Percentiles rank a stretch among this genome's conserved stretches.
Evolutionary conservation across 768 basidiomycete genomes (phyloP).

Genomic region (Rhizopogon vinicolor): DNA sequence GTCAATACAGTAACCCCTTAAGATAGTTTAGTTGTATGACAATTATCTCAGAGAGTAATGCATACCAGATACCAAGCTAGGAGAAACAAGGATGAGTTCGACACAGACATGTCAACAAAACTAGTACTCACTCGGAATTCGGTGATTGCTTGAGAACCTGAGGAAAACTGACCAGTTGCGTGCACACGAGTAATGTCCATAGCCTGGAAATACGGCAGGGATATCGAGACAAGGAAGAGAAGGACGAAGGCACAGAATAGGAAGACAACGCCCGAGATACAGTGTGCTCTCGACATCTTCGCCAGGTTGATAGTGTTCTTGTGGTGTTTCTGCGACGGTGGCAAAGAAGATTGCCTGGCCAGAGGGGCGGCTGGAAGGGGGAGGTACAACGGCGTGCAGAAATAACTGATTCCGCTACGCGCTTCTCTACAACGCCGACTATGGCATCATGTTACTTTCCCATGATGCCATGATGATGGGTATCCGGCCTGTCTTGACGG

Average conservation of each 20-base stretch:
- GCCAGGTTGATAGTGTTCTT: not conserved
- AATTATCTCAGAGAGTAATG: not conserved
- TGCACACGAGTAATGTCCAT: constrained; percentile 63
- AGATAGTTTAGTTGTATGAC: constrained; percentile 5
- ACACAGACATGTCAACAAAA: constrained; percentile 1
- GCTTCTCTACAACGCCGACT: too few species aligned
- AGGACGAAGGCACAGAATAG: constrained; percentile 61
- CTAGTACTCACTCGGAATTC: constrained; percentile 49
- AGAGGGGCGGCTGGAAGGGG: not conserved
- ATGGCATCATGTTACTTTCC: too few species aligned
- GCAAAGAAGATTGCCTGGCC: not conserved
- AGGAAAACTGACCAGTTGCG: constrained; percentile 29
- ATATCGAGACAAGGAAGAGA: constrained; percentile 64
- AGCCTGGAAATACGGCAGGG: constrained; percentile 62
- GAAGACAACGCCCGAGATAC: constrained; percentile 55
- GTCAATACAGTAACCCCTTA: constrained; percentile 62
- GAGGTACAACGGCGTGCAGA: not conserved
- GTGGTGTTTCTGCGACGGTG: not conserved
- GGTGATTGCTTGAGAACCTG: constrained; percentile 27
- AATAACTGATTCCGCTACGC: not conserved
- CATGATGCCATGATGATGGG: too few species aligned
- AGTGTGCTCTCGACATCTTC: constrained; percentile 46
- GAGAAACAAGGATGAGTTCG: constrained; percentile 1
- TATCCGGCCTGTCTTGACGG: too few species aligned
- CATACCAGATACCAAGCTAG: constrained; percentile 72